Evolutionary conservation across 2,329 filamentous ascomycete species (phyloP).

Genomic region (Trichoderma harzianum): DNA sequence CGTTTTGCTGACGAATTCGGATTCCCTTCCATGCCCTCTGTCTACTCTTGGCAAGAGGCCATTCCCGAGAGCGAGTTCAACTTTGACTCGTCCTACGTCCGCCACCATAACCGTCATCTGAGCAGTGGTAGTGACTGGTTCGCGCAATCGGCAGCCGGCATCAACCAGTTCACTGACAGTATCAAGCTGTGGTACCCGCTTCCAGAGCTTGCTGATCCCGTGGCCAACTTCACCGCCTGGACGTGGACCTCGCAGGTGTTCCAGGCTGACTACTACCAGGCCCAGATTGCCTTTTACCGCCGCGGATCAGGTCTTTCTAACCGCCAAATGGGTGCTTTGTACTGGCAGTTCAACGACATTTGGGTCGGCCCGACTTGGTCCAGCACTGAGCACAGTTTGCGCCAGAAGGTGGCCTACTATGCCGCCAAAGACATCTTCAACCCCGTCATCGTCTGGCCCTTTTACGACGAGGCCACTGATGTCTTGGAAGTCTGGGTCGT

Average conservation of each 20-base stretch:
- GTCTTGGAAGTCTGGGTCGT: slow-evolving; percentile 18
- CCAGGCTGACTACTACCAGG: slow-evolving; percentile 60
- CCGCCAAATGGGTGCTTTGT: slow-evolving; percentile 56
- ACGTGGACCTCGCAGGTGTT: slow-evolving; percentile 60
- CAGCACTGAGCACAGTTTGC: slow-evolving; percentile 58
- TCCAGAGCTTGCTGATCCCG: slow-evolving; percentile 48
- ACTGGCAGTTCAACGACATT: slow-evolving; percentile 65
- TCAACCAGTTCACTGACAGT: slow-evolving; percentile 57
- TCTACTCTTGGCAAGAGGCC: slow-evolving; percentile 56
- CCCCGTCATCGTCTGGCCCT: slow-evolving; percentile 51
- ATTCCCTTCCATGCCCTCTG: slow-evolving; percentile 59
- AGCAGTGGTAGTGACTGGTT: slow-evolving; percentile 10
- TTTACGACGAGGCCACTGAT: slow-evolving; percentile 9
- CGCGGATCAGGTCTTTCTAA: slow-evolving; percentile 55
- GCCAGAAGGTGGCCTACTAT: slow-evolving; percentile 63
- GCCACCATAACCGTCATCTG: slow-evolving; percentile 54
- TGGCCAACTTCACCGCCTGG: slow-evolving; percentile 61
- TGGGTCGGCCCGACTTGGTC: slow-evolving; percentile 64
- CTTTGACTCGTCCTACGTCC: slow-evolving; percentile 55
- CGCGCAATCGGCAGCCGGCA: slow-evolving; percentile 31
- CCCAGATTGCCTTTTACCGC: slow-evolving; percentile 59
- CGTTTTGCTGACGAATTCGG: slow-evolving; percentile 63
- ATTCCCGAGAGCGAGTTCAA: slow-evolving; percentile 47
- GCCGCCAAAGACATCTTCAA: slow-evolving; percentile 55
- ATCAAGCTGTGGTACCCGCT: slow-evolving; percentile 55